phyloP scores from a whole-genome alignment of 1,284 basidiomycete species.

The Chondrostereum purpureum region DNA sequence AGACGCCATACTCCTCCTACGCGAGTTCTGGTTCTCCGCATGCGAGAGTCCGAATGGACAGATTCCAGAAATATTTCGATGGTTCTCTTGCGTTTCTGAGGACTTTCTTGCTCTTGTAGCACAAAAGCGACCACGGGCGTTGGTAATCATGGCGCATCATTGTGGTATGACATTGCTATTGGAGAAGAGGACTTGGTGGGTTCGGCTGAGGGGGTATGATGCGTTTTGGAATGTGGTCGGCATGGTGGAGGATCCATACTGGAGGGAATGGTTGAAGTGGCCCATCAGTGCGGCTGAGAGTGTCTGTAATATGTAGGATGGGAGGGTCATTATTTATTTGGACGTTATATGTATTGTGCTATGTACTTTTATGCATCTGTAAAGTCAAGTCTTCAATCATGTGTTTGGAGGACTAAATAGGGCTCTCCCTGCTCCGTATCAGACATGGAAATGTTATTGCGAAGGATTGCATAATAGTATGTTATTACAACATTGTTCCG shows the following conservation, averaged over 20 bases:
- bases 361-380: too few species aligned
- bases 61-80: not conserved
- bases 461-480: too few species aligned
- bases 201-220: not conserved
- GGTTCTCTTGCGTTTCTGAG: not conserved
- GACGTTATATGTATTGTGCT: too few species aligned
- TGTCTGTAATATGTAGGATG: too few species aligned
- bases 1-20: not conserved
- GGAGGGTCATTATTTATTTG: too few species aligned
- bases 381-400: too few species aligned
- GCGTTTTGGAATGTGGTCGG: not conserved
- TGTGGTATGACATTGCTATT: not conserved
- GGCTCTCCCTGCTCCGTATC: too few species aligned
- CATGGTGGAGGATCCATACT: not conserved
- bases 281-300: too few species aligned
- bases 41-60: not conserved
- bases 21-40: not conserved
- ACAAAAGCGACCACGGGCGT: not conserved
- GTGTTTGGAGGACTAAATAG: too few species aligned
- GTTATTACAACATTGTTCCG: too few species aligned
- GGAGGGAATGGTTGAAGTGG: not conserved
- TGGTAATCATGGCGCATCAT: not conserved
- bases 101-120: not conserved
- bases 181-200: not conserved
- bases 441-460: too few species aligned